A percentile compares a stretch with the other conserved stretches of the same genome.
Evolutionary conservation across 345 rosid genomes (phyloP).

Genomic region (Mallotus nudiflorus): DNA sequence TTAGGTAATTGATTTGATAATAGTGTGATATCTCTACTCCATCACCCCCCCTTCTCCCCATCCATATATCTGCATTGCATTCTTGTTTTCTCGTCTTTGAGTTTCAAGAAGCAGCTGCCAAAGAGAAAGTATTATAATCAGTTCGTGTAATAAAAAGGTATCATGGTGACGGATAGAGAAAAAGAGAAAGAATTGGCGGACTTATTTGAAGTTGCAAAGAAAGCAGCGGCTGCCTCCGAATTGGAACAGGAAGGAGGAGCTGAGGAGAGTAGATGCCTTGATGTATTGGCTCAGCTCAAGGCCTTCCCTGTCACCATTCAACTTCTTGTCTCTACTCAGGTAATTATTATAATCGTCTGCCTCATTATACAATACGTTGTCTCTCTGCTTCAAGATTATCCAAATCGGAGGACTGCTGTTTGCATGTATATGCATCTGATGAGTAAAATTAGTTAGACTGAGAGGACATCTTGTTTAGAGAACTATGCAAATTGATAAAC

Average conservation of each 20-base stretch:
- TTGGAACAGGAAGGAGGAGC: slow-evolving; percentile 1
- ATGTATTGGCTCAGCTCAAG: slow-evolving; percentile 22
- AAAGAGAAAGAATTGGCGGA: slow-evolving; percentile 17
- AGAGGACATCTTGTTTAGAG: too few relatives aligned
- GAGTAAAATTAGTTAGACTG: too few relatives aligned
- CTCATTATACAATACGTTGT: not conserved
- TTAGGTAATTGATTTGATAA: too few relatives aligned
- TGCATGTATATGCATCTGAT: too few relatives aligned
- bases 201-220: slow-evolving; percentile 19
- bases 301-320: slow-evolving; percentile 19
- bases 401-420: too few relatives aligned
- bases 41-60: not conserved
- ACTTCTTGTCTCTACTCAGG: slow-evolving; percentile 25
- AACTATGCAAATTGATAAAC: not conserved
- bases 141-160: not conserved
- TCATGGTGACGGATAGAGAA: not conserved
- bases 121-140: too few relatives aligned
- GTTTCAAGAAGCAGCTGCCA: too few relatives aligned
- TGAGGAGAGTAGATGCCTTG: slow-evolving; percentile 24
- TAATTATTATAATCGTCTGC: too few relatives aligned
- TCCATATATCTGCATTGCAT: not conserved
- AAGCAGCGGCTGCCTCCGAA: slow-evolving; percentile 12
- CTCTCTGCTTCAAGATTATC: too few relatives aligned
- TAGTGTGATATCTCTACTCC: too few relatives aligned
- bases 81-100: not conserved